Conservation (phyloP, 208 protist species). For the Tritrichomonas musculus region DNA sequence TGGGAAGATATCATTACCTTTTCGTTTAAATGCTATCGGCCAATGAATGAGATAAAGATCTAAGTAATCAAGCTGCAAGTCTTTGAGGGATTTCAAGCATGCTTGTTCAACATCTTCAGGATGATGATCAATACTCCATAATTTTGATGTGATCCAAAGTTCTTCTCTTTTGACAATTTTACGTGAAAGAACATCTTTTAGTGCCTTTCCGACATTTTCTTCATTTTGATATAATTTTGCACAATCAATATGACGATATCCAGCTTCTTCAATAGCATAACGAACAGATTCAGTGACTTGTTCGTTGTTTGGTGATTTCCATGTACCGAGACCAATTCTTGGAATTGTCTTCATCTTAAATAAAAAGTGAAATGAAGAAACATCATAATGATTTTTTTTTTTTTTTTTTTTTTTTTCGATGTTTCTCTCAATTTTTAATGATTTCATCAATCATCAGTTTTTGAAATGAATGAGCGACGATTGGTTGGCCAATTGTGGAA, state of each 20-base stretch:
- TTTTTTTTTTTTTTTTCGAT: background rate
- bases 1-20: background rate
- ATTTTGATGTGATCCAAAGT: too few species aligned
- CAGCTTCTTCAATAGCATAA: slow-evolving; percentile 26
- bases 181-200: slow-evolving; percentile 13
- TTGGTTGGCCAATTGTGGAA: too few species aligned
- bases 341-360: background rate
- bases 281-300: background rate
- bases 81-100: background rate
- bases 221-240: slow-evolving; percentile 40
- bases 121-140: background rate
- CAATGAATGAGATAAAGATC: slow-evolving; percentile 32
- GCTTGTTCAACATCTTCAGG: background rate
- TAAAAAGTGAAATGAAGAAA: slow-evolving; percentile 1
- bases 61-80: slow-evolving; percentile 40
- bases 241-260: slow-evolving; percentile 43
- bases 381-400: background rate
- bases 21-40: background rate
- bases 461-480: too few species aligned
- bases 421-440: too few species aligned
- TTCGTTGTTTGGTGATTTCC: background rate
- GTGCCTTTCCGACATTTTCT: slow-evolving; percentile 36
- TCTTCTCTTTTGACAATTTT: background rate
- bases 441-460: too few species aligned
- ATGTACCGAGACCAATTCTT: background rate